Base-by-base conservation (phyloP, 108 stramenopile species). In the Thalassiosira profunda region DNA sequence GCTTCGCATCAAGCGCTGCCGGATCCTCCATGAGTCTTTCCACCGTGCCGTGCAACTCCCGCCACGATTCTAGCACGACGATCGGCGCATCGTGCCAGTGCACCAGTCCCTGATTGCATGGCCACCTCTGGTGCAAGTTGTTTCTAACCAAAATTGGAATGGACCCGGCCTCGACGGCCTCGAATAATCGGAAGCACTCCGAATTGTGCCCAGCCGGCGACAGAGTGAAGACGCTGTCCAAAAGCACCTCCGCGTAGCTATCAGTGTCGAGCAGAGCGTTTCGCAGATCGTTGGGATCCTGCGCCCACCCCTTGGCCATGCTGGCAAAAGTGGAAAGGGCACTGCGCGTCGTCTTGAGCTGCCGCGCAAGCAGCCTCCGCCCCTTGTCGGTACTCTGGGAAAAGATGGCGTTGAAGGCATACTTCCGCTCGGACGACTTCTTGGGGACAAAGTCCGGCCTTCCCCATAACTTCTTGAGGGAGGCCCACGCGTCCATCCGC, bases 161-260 rank as follows among this genome's bases (percentile, higher is more conserved):
- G 29, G 55, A 59, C n/a, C 79, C 79, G 34, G 72, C 72, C 35
- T 67, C 48, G 3, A 73, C 59, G 12, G 72, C 72, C 41, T 80
- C 79, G 15, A 49, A 80, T 33, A 80, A 28, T 31, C 79, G 72
- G 61, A 74, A 80, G 14, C 67, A 73, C 42, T 80, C 79, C 1
- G 79, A 73, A 41, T 80, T 80, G 63, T 80, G 79, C n/a, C 79
- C 79, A 7, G 48, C 52, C 3, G 79, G 79, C 15, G 73, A 68
- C 12, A 80, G 11, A 5, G 79, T 80, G 26, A 80, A 80, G 11
- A 57, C 33, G 12, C 55, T 58, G 4, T 74, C 37, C 10, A 67
- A 36, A 31, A 80, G 18, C 14, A 69, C 48, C 20, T 69, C 38
- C 38, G 56, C 62, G 48, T 80, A 80, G 3, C 30, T 11, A 7